Base-by-base conservation (phyloP, 2,329 filamentous ascomycete genomes). In the Pezicula radicicola region DNA sequence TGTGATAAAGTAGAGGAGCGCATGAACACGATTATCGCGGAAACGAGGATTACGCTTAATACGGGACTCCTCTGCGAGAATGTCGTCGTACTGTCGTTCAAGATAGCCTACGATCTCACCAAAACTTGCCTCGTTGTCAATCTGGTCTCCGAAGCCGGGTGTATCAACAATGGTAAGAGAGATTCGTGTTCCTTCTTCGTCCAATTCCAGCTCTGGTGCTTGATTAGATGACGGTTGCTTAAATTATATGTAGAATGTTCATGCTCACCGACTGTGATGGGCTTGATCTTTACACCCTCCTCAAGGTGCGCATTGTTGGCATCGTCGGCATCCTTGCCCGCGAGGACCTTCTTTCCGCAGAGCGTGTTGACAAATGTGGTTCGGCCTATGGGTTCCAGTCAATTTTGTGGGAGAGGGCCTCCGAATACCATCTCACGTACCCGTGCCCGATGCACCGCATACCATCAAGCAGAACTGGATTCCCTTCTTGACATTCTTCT, bases 381-480 rank as follows among this genome's bases (percentile, higher is more conserved):
- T 71, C 94, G 89, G 69, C 94, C 91, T 96, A 65, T 58, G 49
- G 58, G 55, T 48, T 55, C 48, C 53, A 48, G 55, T 60, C 48
- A 61, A 53, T 56, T 47, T 42, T 25, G 33, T 25, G 48, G n/a
- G 13, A n/a, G 18, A 19, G 16, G 25, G 28, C 25, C 36, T 42
- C n/a, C 53, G 47, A 45, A 16, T 12, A 28, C 12, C 30, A 33
- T 56, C 48, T 46, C 54, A 77, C 82, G 68, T 85, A 96, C 91
- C 94, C 75, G 94, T 97, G 75, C 94, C 94, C 66, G 93, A 97
- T 71, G 94, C 94, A 79, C 94, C 94, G 72, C 94, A 97, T 69
- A 99, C 94, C 94, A 99, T 99, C 84, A 99, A 77, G 75, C 92
- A 97, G 81, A 99, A 99, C 82, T 99, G 94, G 71, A 99, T 97